A percentile compares a stretch with the other conserved stretches of the same genome.
phyloP scores from a whole-genome alignment of 495 filamentous ascomycete genomes.

The Penicillium chermesinum region DNA sequence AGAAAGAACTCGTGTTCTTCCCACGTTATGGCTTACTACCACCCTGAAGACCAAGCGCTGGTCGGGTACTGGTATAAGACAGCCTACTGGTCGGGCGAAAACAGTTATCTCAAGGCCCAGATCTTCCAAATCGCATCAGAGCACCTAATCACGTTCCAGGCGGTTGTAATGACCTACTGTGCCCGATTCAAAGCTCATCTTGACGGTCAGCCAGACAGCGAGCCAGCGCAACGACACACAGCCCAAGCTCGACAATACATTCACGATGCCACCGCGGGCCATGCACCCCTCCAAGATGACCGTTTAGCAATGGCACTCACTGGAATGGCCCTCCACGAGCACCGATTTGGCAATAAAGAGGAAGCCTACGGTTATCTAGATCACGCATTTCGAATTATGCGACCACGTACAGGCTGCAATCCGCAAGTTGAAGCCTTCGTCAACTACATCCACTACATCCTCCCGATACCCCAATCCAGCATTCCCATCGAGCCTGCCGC shows the following conservation, averaged over 20 bases:
- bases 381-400: conserved; percentile 30
- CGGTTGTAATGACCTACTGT: conserved; percentile 36
- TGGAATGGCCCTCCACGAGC: conserved; percentile 40
- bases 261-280: conserved; percentile 19
- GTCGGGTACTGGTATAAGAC: conserved; percentile 36
- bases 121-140: conserved; percentile 34
- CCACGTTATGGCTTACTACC: conserved; percentile 20
- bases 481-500: conserved; percentile 10
- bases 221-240: conserved; percentile 25
- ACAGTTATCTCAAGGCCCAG: conserved; percentile 33
- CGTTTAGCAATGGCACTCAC: conserved; percentile 31
- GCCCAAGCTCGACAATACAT: conserved; percentile 21
- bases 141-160: conserved; percentile 35
- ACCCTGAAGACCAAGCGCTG: conserved; percentile 27
- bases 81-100: conserved; percentile 44
- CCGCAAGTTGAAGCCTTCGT: conserved; percentile 27
- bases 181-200: conserved; percentile 36
- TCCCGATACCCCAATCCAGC: conserved; percentile 22
- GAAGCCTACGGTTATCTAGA: conserved; percentile 25
- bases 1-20: too few species aligned
- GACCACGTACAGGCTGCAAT: conserved; percentile 25
- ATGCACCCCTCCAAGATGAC: conserved; percentile 20
- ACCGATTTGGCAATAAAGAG: conserved; percentile 35
- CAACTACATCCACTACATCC: conserved; percentile 36
- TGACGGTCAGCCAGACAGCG: conserved; percentile 16